These are phyloP conservation scores for Capsella bursapastoris DNA, from an alignment of 345 rosid species.

Conservation along the genomic window DNA sequence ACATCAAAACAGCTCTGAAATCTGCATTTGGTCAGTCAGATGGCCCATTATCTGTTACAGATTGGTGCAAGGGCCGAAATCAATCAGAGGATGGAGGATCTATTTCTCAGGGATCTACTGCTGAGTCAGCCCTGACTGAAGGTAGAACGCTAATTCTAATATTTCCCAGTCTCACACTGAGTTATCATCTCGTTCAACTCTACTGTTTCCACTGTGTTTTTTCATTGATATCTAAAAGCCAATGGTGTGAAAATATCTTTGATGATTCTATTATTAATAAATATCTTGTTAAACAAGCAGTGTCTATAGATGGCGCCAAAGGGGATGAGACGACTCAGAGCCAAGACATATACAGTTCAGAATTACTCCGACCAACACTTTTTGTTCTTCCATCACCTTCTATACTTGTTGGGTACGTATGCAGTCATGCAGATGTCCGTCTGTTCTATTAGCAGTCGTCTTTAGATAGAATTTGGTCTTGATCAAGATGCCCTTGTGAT, in stretches of 20 bases:
- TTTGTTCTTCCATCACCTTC: slow-evolving; percentile 91
- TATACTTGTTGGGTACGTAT: slow-evolving; percentile 89
- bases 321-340: slow-evolving; percentile 71
- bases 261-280: slow-evolving; percentile 14
- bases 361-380: slow-evolving; percentile 75
- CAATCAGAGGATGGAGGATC: slow-evolving; percentile 62
- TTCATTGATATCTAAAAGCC: slow-evolving; percentile 28
- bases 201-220: slow-evolving; percentile 5
- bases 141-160: slow-evolving; percentile 66
- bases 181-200: slow-evolving; percentile 51
- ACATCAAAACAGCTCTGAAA: slow-evolving; percentile 83
- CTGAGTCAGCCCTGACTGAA: slow-evolving; percentile 76
- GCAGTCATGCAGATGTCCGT: slow-evolving; percentile 6
- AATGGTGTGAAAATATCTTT: slow-evolving; percentile 2
- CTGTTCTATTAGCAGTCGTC: slow-evolving; percentile 22
- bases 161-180: slow-evolving; percentile 62
- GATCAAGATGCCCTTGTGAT: slow-evolving; percentile 19
- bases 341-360: slow-evolving; percentile 69
- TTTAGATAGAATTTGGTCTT: slow-evolving; percentile 13
- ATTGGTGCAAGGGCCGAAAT: slow-evolving; percentile 95
- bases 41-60: slow-evolving; percentile 86
- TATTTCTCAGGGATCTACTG: slow-evolving; percentile 72
- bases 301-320: slow-evolving; percentile 65
- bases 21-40: slow-evolving; percentile 84
- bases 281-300: slow-evolving; percentile 34